Evolutionary conservation across 306 rosid genomes (phyloP).

Genomic region (Parietaria judaica): DNA sequence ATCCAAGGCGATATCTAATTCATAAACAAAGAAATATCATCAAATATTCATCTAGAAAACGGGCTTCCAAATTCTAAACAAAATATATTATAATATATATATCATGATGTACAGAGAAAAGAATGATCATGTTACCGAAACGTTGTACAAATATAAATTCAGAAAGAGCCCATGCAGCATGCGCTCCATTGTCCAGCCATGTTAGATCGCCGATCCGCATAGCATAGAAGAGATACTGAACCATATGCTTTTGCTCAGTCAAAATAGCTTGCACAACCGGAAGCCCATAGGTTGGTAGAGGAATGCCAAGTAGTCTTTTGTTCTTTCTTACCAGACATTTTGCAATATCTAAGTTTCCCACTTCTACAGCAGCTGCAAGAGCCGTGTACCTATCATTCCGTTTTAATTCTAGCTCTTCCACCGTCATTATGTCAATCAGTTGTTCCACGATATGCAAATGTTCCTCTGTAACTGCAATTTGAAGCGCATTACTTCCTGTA

Average conservation of each 20-base stretch:
- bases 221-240: not conserved
- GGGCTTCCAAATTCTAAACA: too few species aligned
- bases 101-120: too few species aligned
- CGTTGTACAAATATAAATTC: too few species aligned
- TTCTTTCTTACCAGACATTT: not conserved
- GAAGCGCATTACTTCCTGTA: not conserved
- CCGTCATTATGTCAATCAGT: not conserved
- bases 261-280: not conserved
- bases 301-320: not conserved
- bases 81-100: too few species aligned
- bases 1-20: constrained; percentile 10
- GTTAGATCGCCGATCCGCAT: not conserved
- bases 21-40: too few species aligned
- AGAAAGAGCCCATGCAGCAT: too few species aligned
- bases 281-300: too few species aligned
- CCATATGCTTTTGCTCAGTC: not conserved
- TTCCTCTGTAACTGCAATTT: not conserved
- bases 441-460: not conserved
- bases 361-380: not conserved
- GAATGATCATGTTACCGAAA: too few species aligned
- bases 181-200: not conserved
- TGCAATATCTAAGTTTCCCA: not conserved
- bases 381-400: not conserved
- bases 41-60: not conserved
- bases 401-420: not conserved